These are phyloP conservation scores for Eucalyptus globulus DNA, from an alignment of 345 rosid genomes.

Conservation along the genomic window DNA sequence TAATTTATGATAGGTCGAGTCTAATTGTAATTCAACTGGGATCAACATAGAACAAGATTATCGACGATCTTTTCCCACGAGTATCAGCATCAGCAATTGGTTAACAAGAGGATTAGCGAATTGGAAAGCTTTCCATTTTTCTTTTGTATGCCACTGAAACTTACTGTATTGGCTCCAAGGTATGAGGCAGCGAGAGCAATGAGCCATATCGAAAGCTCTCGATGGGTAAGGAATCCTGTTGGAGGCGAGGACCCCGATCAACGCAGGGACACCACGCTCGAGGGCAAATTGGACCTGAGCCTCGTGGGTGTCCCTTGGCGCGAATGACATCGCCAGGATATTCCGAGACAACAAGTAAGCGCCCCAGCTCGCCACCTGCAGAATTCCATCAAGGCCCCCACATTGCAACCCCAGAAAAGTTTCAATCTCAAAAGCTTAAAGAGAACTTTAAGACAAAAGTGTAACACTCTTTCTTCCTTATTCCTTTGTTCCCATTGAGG, in stretches of 20 bases:
- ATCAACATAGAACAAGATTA: not conserved
- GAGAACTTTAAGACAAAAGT: not conserved
- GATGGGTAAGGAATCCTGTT: conserved; percentile 82
- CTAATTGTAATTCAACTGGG: not conserved
- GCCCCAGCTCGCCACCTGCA: conserved; percentile 88
- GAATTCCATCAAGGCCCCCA: not conserved
- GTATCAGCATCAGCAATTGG: not conserved
- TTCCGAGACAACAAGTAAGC: conserved; percentile 69
- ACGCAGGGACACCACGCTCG: conserved; percentile 89
- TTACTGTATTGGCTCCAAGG: conserved; percentile 81
- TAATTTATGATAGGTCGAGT: not conserved
- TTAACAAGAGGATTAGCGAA: not conserved
- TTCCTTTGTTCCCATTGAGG: not conserved
- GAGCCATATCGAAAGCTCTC: conserved; percentile 88
- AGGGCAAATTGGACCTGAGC: conserved; percentile 94
- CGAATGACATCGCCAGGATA: conserved; percentile 71
- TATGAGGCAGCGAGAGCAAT: conserved; percentile 96
- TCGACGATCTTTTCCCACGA: not conserved
- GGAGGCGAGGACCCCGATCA: conserved; percentile 82
- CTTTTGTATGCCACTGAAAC: not conserved
- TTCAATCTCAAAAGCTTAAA: not conserved
- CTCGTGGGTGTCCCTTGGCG: conserved; percentile 91
- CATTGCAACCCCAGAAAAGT: not conserved
- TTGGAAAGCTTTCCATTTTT: not conserved
- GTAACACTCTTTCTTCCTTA: not conserved